Percentiles rank a stretch among this genome's conserved stretches.
Evolutionary conservation across 1,284 basidiomycete species (phyloP).

Genomic region (Mrakiaceae sp.): DNA sequence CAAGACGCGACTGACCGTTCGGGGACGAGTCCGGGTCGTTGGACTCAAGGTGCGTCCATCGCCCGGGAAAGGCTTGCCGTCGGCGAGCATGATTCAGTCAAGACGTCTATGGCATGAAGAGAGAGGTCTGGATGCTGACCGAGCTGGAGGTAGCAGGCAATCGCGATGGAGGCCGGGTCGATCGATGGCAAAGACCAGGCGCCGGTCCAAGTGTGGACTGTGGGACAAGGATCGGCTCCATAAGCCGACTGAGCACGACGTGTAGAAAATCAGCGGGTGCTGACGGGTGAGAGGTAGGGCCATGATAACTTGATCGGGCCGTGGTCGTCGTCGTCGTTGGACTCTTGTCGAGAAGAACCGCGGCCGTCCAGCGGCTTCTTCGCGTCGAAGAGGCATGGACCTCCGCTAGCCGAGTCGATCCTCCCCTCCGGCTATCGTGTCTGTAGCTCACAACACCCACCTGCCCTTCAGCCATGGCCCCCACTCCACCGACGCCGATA

Average conservation of each 20-base stretch:
- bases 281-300: not conserved
- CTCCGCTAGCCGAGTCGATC: too few species aligned
- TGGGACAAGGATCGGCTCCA: not conserved
- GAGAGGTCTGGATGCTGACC: not conserved
- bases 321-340: too few species aligned
- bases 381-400: too few species aligned
- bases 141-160: constrained; percentile 14
- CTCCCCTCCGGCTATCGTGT: too few species aligned
- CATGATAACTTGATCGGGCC: not conserved
- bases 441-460: too few species aligned
- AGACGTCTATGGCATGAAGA: not conserved
- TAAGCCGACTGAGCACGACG: not conserved
- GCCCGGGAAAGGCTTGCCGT: constrained; percentile 2
- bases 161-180: constrained; percentile 11
- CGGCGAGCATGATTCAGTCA: not conserved
- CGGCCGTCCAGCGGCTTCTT: too few species aligned
- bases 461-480: too few species aligned
- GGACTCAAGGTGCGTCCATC: constrained; percentile 9
- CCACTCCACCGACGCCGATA: too few species aligned
- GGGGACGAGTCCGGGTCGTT: constrained; percentile 16
- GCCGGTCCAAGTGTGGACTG: constrained; percentile 17
- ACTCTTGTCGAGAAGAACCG: too few species aligned
- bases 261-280: too few species aligned
- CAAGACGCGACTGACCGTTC: constrained; percentile 4
- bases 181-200: constrained; percentile 12